A percentile compares a stretch with the other conserved stretches of the same genome.
These are phyloP conservation scores for Haberlea rhodopensis DNA, from an alignment of 257 asterid genomes.

Conservation along the genomic window DNA sequence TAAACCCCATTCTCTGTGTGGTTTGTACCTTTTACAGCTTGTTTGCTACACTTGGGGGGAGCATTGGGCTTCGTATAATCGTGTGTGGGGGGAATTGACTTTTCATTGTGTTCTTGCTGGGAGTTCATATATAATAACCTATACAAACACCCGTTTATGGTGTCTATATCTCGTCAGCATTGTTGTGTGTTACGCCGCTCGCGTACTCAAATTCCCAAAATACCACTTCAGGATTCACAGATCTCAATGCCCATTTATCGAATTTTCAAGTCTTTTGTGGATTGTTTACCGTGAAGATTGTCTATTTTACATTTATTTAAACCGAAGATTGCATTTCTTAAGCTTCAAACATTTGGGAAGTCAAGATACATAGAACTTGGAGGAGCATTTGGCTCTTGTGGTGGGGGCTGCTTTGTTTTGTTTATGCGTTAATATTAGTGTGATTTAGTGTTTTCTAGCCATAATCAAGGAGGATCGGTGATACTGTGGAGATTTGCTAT, in stretches of 20 bases:
- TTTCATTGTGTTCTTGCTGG: conserved; percentile 10
- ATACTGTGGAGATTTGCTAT: conserved; percentile 47
- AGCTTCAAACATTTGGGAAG: conserved; percentile 32
- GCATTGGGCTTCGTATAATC: conserved; percentile 40
- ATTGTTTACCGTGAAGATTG: conserved; percentile 26
- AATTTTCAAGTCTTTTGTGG: neutral
- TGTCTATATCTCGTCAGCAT: conserved; percentile 26
- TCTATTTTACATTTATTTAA: conserved; percentile 18
- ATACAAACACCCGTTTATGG: no score
- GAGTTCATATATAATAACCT: no score
- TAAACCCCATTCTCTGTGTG: conserved; percentile 20
- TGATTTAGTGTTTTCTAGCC: conserved; percentile 39
- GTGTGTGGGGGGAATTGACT: conserved; percentile 37
- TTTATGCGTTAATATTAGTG: conserved; percentile 9
- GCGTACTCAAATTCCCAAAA: conserved; percentile 47
- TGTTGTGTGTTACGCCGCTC: conserved; percentile 59
- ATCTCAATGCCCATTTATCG: conserved; percentile 47
- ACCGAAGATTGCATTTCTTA: conserved; percentile 44
- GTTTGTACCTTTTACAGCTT: no score
- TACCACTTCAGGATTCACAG: conserved; percentile 35
- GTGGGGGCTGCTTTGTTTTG: conserved; percentile 13
- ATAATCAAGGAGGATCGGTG: conserved; percentile 64
- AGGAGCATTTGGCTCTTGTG: conserved; percentile 17
- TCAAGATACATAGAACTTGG: conserved; percentile 55
- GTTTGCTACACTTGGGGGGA: no score